Conservation (phyloP, 257 asterid species). For the Paraleonurus japonicus region DNA sequence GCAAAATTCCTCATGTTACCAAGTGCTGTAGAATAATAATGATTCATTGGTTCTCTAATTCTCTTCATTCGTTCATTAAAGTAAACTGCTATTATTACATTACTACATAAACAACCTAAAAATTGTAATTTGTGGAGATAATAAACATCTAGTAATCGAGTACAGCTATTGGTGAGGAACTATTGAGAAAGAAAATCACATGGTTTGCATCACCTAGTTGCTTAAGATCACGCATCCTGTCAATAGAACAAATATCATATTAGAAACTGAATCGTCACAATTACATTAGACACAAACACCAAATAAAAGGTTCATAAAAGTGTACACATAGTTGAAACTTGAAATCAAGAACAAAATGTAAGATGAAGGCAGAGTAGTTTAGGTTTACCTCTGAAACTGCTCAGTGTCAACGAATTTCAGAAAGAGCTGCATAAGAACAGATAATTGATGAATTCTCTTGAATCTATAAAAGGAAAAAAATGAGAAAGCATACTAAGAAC, state of each 20-base stretch:
- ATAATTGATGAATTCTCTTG: constrained; percentile 21
- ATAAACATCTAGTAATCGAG: constrained; percentile 1
- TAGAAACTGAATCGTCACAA: constrained; percentile 24
- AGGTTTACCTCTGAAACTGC: constrained; percentile 84
- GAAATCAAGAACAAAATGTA: neutral
- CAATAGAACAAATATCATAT: constrained; percentile 28
- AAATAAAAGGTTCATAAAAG: neutral
- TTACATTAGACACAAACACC: constrained; percentile 14
- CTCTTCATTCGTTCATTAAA: constrained; percentile 6
- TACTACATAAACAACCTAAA: neutral
- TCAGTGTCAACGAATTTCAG: constrained; percentile 86
- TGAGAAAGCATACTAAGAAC: constrained; percentile 23
- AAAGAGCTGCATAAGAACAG: constrained; percentile 51
- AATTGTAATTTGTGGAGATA: neutral
- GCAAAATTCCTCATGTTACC: neutral
- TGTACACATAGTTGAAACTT: neutral
- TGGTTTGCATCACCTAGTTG: constrained; percentile 65
- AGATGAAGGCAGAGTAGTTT: neutral
- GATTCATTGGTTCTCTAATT: neutral
- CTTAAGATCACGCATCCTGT: constrained; percentile 94
- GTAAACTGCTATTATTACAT: neutral
- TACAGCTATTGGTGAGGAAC: neutral
- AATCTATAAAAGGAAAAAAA: constrained; percentile 28
- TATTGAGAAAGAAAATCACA: neutral
- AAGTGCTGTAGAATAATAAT: neutral